phyloP scores from a whole-genome alignment of 371 early-diverging fungal genomes.

The Catenaria anguillulae region DNA sequence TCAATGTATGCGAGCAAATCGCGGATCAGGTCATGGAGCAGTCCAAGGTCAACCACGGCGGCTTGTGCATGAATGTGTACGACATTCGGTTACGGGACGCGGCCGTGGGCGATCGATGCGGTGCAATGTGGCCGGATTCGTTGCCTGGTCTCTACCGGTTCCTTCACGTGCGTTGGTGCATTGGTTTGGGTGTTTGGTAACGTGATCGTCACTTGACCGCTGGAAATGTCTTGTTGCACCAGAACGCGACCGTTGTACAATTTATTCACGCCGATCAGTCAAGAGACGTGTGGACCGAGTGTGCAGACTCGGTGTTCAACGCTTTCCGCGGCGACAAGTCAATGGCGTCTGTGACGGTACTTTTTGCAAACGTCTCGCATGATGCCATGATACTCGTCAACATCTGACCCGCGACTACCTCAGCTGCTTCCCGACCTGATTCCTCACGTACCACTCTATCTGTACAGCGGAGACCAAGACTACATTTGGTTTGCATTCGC shows the following conservation, averaged over 20 bases:
- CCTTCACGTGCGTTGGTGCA: not conserved
- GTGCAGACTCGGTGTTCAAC: not conserved
- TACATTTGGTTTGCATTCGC: too few species aligned
- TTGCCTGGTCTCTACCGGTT: not conserved
- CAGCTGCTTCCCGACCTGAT: slow-evolving; percentile 7
- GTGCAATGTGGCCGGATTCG: not conserved
- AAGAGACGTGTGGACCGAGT: not conserved
- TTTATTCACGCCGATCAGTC: not conserved
- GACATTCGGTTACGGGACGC: slow-evolving; percentile 53
- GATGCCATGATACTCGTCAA: too few species aligned
- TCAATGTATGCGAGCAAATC: slow-evolving; percentile 6
- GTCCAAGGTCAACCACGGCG: slow-evolving; percentile 6
- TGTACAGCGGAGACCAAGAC: slow-evolving; percentile 58
- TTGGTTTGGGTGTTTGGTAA: too few species aligned
- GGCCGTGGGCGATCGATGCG: not conserved
- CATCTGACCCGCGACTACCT: too few species aligned
- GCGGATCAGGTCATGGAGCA: slow-evolving; percentile 7
- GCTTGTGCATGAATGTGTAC: slow-evolving; percentile 58
- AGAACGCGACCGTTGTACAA: too few species aligned
- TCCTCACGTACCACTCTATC: not conserved
- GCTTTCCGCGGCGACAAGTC: not conserved
- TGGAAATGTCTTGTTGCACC: too few species aligned
- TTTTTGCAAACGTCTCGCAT: too few species aligned
- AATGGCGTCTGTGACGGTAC: too few species aligned
- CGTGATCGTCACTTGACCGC: too few species aligned